Conservation (phyloP, 202 grass and related monocot species). For the Eragrostis tef region DNA sequence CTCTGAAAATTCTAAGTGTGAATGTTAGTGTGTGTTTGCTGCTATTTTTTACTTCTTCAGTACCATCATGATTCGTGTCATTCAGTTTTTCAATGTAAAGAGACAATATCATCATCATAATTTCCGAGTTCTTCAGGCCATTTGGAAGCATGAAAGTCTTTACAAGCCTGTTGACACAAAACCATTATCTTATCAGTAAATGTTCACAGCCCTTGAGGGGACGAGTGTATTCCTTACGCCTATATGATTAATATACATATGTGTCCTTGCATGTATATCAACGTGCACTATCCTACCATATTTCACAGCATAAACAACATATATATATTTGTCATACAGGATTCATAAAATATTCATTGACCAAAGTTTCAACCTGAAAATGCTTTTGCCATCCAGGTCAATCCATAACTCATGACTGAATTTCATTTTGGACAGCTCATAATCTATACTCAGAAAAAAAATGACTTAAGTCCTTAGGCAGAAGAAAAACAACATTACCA, state of each 20-base stretch:
- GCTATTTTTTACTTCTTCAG: conserved; percentile 71
- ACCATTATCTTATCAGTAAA: conserved; percentile 16
- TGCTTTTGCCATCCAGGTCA: conserved; percentile 12
- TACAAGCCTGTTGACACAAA: conserved; percentile 74
- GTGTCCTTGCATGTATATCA: background rate
- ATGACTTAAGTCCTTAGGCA: background rate
- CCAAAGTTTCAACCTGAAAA: no score
- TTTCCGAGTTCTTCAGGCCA: conserved; percentile 67
- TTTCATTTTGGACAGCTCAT: background rate
- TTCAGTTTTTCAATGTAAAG: conserved; percentile 82
- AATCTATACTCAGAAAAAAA: background rate
- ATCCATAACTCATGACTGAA: background rate
- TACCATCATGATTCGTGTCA: conserved; percentile 65
- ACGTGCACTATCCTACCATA: conserved; percentile 10
- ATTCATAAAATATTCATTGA: background rate
- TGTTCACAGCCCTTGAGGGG: no score
- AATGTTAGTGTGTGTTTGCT: conserved; percentile 78
- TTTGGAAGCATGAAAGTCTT: conserved; percentile 82
- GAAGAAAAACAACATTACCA: conserved; percentile 53
- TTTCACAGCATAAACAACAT: background rate
- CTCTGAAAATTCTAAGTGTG: conserved; percentile 59
- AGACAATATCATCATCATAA: conserved; percentile 71
- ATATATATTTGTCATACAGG: background rate
- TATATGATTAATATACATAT: background rate
- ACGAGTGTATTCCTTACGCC: background rate